Evolutionary conservation across 148 eudicot species (phyloP), one percentile per base, ranked within the genome.

Genomic region (Gaultheria prostrata): DNA sequence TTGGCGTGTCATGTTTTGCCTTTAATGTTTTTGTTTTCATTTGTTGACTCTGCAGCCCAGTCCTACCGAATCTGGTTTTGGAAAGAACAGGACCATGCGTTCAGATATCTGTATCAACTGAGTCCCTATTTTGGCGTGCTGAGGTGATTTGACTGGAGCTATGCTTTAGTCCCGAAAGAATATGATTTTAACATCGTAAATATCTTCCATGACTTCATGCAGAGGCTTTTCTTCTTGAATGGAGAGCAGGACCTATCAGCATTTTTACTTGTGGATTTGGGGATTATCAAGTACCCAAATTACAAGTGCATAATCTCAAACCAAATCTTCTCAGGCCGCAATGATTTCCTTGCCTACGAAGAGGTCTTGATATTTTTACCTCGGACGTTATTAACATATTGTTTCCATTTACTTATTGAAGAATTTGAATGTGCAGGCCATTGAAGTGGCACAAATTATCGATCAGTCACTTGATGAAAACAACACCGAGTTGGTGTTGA

Each of bases 171-270:
- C 49, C n/a, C 20, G 46, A 78, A 53, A 35, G n/a, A 71, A 30
- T 24, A 43, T 35, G 5, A 1, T 82, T 65, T 80, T 54, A 12
- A 0, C 77, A 18, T 53, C 32, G 81, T 45, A 35, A 73, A 32
- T 56, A 59, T 59, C 54, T 57, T 75, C 79, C 45, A 56, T 78
- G 57, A 20, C 82, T 86, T 76, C 56, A 65, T 92, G 80, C 92
- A 96, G 99, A 93, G 99, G 86, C 90, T 96, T 83, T 94, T 96
- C 88, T 96, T 96, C 85, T 88, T 93, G 81, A 93, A 91, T 45
- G 98, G 98, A 85, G 97, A 91, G 84, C 98, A 94, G 83, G 97
- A 93, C 85, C 77, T 96, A 82, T 94, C 98, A 50, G 90, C 97
- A 39, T 96, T 94, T 86, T 86, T 96, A 83, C 92, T 96, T 57